phyloP scores from a whole-genome alignment of 164 flowering plant species.

The Nelumbo lutea region DNA sequence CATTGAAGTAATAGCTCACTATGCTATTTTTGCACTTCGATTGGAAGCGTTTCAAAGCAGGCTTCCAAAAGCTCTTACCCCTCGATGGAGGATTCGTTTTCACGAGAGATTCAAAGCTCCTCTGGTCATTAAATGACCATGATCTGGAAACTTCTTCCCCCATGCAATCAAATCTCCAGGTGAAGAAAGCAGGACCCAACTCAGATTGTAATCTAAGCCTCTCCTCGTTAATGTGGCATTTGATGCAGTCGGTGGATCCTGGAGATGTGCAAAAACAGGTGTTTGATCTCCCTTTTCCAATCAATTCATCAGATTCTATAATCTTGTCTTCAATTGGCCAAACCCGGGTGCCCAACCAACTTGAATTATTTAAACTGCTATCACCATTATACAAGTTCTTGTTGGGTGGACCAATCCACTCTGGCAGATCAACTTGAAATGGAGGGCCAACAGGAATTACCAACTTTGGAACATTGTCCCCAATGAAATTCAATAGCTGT shows the following conservation, averaged over 20 bases:
- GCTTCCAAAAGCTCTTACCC: conserved; percentile 20
- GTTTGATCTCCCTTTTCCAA: conserved; percentile 32
- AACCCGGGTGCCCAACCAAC: conserved; percentile 36
- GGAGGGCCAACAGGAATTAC: conserved; percentile 37
- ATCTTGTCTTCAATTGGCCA: conserved; percentile 28
- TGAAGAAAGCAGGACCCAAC: conserved; percentile 35
- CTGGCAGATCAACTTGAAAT: conserved; percentile 47
- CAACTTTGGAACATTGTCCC: conserved; percentile 16
- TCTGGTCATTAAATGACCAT: conserved; percentile 41
- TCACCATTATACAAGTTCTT: not conserved
- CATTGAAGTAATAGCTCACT: conserved; percentile 36
- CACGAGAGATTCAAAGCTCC: conserved; percentile 25
- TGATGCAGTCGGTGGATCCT: conserved; percentile 32
- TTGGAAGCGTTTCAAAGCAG: conserved; percentile 21
- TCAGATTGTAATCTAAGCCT: conserved; percentile 24
- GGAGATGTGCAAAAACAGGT: conserved; percentile 29
- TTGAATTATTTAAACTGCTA: conserved; percentile 16
- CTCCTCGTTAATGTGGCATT: conserved; percentile 24
- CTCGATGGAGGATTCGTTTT: conserved; percentile 17
- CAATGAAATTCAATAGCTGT: conserved; percentile 15
- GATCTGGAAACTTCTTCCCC: conserved; percentile 41
- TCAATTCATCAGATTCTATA: not conserved
- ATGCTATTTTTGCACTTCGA: conserved; percentile 20
- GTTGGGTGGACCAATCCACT: conserved; percentile 19
- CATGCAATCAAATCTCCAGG: conserved; percentile 50